Conservation (phyloP, 2,329 filamentous ascomycete genomes). For the Colletotrichum euphorbiae region DNA sequence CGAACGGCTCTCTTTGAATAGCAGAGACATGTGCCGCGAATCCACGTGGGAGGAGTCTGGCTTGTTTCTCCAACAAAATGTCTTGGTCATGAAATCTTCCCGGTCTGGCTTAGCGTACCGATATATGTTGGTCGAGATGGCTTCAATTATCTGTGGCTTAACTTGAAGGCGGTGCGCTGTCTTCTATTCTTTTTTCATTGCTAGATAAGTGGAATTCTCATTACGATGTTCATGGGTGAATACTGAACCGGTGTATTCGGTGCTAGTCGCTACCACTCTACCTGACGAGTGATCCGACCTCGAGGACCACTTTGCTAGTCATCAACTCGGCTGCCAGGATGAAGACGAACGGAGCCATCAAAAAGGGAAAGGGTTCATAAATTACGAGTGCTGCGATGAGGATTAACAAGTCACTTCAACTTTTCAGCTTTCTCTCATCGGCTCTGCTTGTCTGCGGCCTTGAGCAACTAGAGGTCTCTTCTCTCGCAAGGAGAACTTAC, state of each 20-base stretch:
- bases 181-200: neutral
- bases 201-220: neutral
- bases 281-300: too few relatives aligned
- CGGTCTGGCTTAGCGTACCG: neutral
- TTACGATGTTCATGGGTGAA: neutral
- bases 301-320: neutral
- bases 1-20: too few relatives aligned
- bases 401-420: too few relatives aligned
- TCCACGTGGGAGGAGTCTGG: conserved; percentile 3
- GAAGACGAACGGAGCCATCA: neutral
- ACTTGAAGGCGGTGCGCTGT: neutral
- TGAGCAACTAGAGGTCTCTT: neutral
- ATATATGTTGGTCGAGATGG: neutral
- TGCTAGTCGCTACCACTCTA: neutral
- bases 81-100: conserved; percentile 27
- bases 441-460: too few relatives aligned
- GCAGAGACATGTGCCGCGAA: neutral
- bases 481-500: neutral
- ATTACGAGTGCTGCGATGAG: too few relatives aligned
- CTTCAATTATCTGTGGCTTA: neutral
- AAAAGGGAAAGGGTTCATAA: neutral
- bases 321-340: neutral
- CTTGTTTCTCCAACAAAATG: neutral
- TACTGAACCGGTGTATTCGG: too few relatives aligned
- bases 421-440: too few relatives aligned